phyloP scores from a whole-genome alignment of 169 alveolate genomes.

The Eimeria falciformis region DNA sequence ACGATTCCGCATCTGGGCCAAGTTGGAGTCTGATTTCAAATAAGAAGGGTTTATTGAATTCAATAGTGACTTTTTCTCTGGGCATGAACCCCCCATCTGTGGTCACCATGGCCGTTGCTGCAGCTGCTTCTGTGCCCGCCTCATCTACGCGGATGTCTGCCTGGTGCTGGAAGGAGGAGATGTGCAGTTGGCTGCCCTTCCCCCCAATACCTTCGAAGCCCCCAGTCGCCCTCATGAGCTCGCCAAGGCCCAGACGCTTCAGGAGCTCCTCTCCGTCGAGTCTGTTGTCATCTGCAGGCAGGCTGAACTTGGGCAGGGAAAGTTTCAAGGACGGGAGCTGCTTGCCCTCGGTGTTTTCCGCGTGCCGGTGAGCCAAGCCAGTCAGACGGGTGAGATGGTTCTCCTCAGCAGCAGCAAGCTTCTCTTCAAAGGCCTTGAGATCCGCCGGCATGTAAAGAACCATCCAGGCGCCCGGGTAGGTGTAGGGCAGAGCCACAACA shows the following conservation, averaged over 20 bases:
- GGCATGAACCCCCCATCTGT: no score
- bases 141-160: not conserved
- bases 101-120: not conserved
- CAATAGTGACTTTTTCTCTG: not conserved
- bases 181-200: not conserved
- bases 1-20: not conserved
- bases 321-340: not conserved
- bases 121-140: constrained; percentile 6
- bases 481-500: not conserved
- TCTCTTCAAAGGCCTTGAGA: not conserved
- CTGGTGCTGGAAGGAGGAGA: not conserved
- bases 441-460: not conserved
- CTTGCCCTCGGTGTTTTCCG: not conserved
- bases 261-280: not conserved
- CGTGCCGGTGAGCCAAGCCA: not conserved
- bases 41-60: not conserved
- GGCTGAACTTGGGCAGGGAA: not conserved
- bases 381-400: not conserved
- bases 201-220: not conserved
- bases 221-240: not conserved
- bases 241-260: not conserved
- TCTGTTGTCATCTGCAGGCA: not conserved
- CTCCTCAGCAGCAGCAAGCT: no score
- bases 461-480: not conserved
- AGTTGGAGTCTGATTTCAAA: not conserved